phyloP scores from a whole-genome alignment of 1,139 yeast genomes.

The Maudiozyma humilis region DNA sequence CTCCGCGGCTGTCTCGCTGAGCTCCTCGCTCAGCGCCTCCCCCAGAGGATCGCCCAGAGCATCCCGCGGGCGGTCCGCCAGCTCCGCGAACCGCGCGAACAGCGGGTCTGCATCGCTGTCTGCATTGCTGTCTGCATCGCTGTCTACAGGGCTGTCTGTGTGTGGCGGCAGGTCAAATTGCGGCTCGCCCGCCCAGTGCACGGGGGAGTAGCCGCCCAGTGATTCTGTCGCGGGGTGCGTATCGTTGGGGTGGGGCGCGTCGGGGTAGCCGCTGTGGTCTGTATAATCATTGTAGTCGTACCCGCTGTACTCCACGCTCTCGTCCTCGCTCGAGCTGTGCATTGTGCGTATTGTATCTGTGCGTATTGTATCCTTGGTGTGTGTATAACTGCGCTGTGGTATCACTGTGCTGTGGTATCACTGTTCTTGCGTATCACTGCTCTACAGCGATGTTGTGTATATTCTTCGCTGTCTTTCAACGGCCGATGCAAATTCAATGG shows the following conservation, averaged over 20 bases:
- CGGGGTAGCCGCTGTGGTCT: background rate
- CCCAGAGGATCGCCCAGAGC: background rate
- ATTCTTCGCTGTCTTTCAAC: no score
- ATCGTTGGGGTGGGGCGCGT: background rate
- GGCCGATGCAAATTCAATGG: no score
- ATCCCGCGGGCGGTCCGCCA: background rate
- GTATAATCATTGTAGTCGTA: no score
- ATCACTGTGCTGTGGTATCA: no score
- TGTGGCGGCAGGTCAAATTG: no score
- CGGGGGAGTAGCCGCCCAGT: no score
- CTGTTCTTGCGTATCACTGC: no score
- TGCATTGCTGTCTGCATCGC: background rate
- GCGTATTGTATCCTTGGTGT: background rate
- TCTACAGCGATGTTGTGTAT: no score
- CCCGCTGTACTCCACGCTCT: background rate
- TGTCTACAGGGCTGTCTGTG: no score
- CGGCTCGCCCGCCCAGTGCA: no score
- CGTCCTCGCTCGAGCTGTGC: background rate
- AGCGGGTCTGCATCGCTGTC: no score
- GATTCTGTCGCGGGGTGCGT: background rate
- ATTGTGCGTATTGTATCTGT: background rate
- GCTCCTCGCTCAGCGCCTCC: background rate
- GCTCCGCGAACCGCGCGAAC: background rate
- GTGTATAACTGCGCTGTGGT: background rate
- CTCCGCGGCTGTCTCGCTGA: background rate